Evolutionary conservation across 106 monocot genomes (phyloP).

Genomic region (Hemerocallis citrina): DNA sequence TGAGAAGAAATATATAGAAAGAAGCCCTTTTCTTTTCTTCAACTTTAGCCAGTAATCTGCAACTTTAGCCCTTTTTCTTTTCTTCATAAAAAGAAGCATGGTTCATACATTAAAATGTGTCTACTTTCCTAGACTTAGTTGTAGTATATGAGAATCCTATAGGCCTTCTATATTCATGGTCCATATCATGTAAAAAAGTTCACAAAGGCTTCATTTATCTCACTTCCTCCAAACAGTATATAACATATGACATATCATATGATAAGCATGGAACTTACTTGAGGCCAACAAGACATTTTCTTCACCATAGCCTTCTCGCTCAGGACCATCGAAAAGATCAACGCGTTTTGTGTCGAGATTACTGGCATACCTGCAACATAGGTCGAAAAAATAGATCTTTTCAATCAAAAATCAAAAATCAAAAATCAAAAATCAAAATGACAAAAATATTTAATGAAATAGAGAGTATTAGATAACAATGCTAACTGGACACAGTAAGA

Average conservation of each 20-base stretch:
- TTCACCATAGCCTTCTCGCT: conserved; percentile 52
- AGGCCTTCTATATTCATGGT: neutral
- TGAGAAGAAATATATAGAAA: too few species aligned
- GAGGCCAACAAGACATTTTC: conserved; percentile 69
- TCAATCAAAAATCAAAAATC: neutral
- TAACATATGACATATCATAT: neutral
- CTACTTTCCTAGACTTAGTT: neutral
- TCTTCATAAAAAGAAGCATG: too few species aligned
- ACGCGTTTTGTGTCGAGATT: conserved; percentile 62
- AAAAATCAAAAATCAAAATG: neutral
- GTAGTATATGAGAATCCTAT: neutral
- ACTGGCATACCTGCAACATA: conserved; percentile 50
- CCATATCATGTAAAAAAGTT: neutral
- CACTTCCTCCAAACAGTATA: neutral
- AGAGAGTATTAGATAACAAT: neutral
- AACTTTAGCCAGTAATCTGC: too few species aligned
- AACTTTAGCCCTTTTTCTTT: too few species aligned
- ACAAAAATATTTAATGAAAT: neutral
- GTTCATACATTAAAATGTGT: neutral
- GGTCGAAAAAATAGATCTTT: neutral
- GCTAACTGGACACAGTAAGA: neutral
- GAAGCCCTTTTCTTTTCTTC: too few species aligned
- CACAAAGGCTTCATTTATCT: neutral
- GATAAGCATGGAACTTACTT: conserved; percentile 37
- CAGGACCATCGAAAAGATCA: conserved; percentile 81